Conservation (phyloP, 2,329 filamentous ascomycete species). For the Lasiodiplodia theobromae region DNA sequence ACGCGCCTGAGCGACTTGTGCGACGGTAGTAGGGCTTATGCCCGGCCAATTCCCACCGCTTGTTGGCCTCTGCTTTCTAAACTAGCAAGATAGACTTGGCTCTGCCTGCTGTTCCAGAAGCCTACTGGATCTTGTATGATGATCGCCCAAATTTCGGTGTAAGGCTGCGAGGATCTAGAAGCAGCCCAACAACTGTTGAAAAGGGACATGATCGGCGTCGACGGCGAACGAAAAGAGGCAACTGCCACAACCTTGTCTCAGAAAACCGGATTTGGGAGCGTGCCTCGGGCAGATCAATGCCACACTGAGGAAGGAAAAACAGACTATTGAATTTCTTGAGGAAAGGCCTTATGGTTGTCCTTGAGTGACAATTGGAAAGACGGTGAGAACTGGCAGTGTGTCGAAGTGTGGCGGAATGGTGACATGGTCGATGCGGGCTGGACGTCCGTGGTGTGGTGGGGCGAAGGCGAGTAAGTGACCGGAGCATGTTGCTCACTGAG, state of each 20-base stretch:
- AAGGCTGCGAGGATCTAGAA: background rate
- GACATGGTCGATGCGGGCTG: background rate
- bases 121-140: background rate
- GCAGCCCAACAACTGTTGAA: background rate
- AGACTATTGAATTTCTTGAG: background rate
- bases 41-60: background rate
- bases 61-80: background rate
- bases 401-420: background rate
- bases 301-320: background rate
- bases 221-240: background rate
- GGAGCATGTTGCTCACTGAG: too few species aligned
- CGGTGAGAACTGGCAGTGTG: background rate
- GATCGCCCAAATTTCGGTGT: background rate
- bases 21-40: background rate
- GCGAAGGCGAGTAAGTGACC: too few species aligned
- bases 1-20: background rate
- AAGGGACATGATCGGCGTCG: background rate
- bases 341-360: background rate
- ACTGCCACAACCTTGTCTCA: background rate
- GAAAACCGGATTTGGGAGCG: background rate
- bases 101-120: background rate
- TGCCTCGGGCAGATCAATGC: background rate
- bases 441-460: too few species aligned
- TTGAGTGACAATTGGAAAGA: background rate
- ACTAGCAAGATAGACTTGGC: background rate